Conservation (phyloP, 345 rosid species). For the Populus davidiana region DNA sequence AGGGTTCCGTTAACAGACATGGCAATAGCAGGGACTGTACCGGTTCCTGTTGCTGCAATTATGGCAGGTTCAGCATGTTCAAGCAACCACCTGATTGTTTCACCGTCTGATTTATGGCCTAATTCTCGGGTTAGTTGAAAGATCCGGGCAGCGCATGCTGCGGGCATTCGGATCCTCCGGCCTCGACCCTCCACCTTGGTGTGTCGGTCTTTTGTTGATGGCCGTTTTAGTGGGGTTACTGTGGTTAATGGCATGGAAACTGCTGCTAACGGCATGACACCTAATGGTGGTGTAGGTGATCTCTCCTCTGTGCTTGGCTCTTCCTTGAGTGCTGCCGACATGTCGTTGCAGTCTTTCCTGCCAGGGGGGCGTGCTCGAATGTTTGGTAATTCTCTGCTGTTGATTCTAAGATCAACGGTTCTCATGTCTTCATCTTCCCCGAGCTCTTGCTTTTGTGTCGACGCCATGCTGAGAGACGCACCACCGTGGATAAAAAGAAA, state of each 20-base stretch:
- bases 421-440: constrained; percentile 26
- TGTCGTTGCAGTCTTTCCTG: background rate
- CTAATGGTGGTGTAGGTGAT: constrained; percentile 1
- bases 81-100: constrained; percentile 81
- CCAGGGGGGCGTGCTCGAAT: background rate
- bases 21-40: constrained; percentile 90
- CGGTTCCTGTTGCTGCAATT: constrained; percentile 85
- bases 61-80: constrained; percentile 88
- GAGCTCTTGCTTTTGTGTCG: constrained; percentile 30
- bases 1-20: constrained; percentile 85
- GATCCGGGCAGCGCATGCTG: constrained; percentile 88
- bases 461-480: constrained; percentile 18
- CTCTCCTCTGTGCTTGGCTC: constrained; percentile 38
- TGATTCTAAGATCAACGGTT: constrained; percentile 35
- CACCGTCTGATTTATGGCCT: constrained; percentile 90
- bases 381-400: constrained; percentile 9
- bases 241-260: constrained; percentile 36
- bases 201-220: constrained; percentile 83
- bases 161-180: constrained; percentile 94
- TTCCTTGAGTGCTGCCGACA: constrained; percentile 26
- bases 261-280: constrained; percentile 23
- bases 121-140: constrained; percentile 83
- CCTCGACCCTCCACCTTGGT: constrained; percentile 93
- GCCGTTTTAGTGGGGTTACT: constrained; percentile 43
- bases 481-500: background rate